Conservation (phyloP, 331 rosid species). For the Stylosanthes scabra region DNA sequence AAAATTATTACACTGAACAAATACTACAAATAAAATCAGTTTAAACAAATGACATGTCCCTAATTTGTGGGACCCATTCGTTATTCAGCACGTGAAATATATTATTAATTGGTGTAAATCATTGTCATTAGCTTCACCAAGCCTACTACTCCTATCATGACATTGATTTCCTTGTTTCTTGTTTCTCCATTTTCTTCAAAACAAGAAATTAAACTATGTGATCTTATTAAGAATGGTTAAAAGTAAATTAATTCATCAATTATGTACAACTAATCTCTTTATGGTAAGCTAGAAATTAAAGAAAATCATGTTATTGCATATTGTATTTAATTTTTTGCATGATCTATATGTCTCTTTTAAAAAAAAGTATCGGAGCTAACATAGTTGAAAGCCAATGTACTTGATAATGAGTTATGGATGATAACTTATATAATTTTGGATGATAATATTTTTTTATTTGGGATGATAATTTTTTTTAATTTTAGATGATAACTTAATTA, state of each 20-base stretch:
- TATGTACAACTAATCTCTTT: background rate
- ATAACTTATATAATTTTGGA: too few relatives aligned
- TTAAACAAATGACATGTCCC: conserved; percentile 1
- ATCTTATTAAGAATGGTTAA: background rate
- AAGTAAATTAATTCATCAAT: background rate
- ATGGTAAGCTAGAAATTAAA: background rate
- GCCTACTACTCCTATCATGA: background rate
- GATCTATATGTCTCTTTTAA: too few relatives aligned
- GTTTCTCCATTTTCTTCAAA: conserved; percentile 20
- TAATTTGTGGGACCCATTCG: conserved; percentile 38
- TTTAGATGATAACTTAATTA: too few relatives aligned
- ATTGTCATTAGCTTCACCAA: conserved; percentile 31
- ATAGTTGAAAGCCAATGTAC: too few relatives aligned
- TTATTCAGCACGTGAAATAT: conserved; percentile 41
- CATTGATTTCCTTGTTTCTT: conserved; percentile 14
- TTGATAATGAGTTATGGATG: too few relatives aligned
- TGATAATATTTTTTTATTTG: too few relatives aligned
- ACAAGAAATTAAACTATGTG: background rate
- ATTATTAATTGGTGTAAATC: conserved; percentile 30
- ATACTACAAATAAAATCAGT: background rate
- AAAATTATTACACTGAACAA: too few relatives aligned
- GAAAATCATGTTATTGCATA: background rate
- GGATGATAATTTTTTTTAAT: too few relatives aligned
- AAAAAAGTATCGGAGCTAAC: too few relatives aligned
- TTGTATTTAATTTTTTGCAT: background rate